These are phyloP conservation scores for Paramecium primaurelia DNA, from an alignment of 73 alveolate genomes.

Conservation along the genomic window DNA sequence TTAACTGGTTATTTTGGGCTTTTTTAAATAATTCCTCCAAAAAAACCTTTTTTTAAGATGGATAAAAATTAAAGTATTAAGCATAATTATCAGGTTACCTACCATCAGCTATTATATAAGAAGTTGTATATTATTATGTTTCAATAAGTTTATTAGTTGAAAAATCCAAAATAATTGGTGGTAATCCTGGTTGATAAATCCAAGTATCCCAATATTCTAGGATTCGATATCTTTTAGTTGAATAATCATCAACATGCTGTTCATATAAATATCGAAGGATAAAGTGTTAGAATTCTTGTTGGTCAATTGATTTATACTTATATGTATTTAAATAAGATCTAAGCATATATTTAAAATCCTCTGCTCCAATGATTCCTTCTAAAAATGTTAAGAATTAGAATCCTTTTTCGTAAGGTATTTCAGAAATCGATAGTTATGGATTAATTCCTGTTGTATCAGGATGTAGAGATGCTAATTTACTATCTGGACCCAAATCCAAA, in stretches of 20 bases:
- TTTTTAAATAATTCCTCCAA: not conserved
- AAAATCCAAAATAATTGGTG: constrained; percentile 74
- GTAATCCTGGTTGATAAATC: constrained; percentile 78
- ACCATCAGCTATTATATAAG: not conserved
- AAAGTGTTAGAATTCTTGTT: constrained; percentile 58
- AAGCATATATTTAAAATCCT: constrained; percentile 21
- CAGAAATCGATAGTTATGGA: not conserved
- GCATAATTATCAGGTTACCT: not conserved
- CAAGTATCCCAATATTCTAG: constrained; percentile 68
- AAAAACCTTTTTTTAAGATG: not conserved
- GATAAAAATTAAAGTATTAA: not conserved
- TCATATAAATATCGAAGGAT: not conserved
- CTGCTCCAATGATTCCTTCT: not conserved
- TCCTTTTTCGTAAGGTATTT: constrained; percentile 36
- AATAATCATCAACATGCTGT: constrained; percentile 17
- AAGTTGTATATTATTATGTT: not conserved
- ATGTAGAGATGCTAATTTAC: not conserved
- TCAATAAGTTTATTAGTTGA: not conserved
- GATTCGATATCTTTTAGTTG: constrained; percentile 46
- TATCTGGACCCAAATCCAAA: not conserved
- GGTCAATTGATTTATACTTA: constrained; percentile 50
- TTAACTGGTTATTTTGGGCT: not conserved
- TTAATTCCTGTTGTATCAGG: constrained; percentile 40
- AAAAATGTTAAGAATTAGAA: not conserved
- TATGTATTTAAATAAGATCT: constrained; percentile 65